Conservation (phyloP, 352 stramenopile genomes). For the Globisporangium paddicum region DNA sequence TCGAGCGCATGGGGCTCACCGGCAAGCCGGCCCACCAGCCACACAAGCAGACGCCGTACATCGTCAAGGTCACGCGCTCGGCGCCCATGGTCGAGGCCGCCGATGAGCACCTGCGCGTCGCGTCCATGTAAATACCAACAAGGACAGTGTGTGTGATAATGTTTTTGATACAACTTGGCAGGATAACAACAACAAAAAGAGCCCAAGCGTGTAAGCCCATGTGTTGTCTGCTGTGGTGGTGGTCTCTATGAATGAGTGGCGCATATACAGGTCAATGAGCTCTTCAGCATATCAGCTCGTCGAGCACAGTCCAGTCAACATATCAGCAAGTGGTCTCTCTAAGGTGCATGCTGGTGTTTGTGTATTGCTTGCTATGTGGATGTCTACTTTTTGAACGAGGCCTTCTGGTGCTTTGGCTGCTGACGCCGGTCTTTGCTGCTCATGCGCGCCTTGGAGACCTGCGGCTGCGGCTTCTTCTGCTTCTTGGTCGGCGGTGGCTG, state of each 20-base stretch:
- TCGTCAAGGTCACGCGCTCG: slow-evolving; percentile 79
- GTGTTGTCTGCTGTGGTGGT: not conserved
- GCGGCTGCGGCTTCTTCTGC: slow-evolving; percentile 13
- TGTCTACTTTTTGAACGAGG: slow-evolving; percentile 9
- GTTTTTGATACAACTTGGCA: not conserved
- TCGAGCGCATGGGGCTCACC: slow-evolving; percentile 92
- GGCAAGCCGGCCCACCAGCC: slow-evolving; percentile 94
- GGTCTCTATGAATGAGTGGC: not conserved
- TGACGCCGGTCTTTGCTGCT: slow-evolving; percentile 18
- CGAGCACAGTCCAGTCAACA: not conserved
- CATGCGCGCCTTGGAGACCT: slow-evolving; percentile 10
- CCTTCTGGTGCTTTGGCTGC: slow-evolving; percentile 9
- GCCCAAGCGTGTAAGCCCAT: not conserved
- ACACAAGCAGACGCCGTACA: slow-evolving; percentile 78
- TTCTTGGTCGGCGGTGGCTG: slow-evolving; percentile 3
- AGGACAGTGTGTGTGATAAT: not conserved
- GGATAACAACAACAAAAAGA: not conserved
- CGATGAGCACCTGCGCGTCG: slow-evolving; percentile 6
- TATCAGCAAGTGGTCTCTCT: not conserved
- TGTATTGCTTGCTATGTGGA: not conserved
- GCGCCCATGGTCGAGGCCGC: slow-evolving; percentile 21
- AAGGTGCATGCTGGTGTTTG: not conserved
- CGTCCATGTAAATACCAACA: slow-evolving; percentile 24
- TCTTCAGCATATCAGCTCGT: not conserved
- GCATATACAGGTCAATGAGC: not conserved